phyloP scores from a whole-genome alignment of 768 basidiomycete species.

The Sporobolomyces roseus region DNA sequence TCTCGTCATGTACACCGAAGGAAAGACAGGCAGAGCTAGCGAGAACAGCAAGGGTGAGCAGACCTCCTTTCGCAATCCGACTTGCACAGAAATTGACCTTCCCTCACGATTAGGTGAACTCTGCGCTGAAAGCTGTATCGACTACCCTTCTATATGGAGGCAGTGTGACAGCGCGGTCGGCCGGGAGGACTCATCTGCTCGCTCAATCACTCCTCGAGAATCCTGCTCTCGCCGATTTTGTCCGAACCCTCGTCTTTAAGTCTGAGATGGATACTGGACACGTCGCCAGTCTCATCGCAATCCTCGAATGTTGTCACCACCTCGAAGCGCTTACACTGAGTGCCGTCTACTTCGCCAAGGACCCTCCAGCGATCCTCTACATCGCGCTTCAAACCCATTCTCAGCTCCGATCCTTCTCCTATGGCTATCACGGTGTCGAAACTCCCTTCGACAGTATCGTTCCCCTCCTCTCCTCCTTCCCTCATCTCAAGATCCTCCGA shows the following conservation, averaged over 20 bases:
- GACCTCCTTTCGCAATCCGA: neutral
- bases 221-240: neutral
- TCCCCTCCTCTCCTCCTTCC: slow-evolving; percentile 5
- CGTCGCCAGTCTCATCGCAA: neutral
- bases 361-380: neutral
- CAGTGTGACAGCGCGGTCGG: slow-evolving; percentile 14
- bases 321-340: slow-evolving; percentile 3
- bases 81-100: neutral
- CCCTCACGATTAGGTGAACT: too few species aligned
- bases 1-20: neutral
- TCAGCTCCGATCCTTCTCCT: slow-evolving; percentile 1
- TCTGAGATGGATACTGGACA: slow-evolving; percentile 15
- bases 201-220: neutral
- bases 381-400: slow-evolving; percentile 1
- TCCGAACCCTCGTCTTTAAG: slow-evolving; percentile 2
- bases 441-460: neutral
- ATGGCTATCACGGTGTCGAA: neutral
- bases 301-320: neutral
- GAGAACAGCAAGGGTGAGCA: slow-evolving; percentile 5
- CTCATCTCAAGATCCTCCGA: neutral
- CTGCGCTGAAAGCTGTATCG: too few species aligned
- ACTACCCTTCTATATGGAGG: slow-evolving; percentile 20
- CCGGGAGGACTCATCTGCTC: slow-evolving; percentile 22
- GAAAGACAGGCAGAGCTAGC: slow-evolving; percentile 18
- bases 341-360: slow-evolving; percentile 2